These are phyloP conservation scores for Heterobasidion occidentale DNA, from an alignment of 1,284 basidiomycete genomes.

Conservation along the genomic window DNA sequence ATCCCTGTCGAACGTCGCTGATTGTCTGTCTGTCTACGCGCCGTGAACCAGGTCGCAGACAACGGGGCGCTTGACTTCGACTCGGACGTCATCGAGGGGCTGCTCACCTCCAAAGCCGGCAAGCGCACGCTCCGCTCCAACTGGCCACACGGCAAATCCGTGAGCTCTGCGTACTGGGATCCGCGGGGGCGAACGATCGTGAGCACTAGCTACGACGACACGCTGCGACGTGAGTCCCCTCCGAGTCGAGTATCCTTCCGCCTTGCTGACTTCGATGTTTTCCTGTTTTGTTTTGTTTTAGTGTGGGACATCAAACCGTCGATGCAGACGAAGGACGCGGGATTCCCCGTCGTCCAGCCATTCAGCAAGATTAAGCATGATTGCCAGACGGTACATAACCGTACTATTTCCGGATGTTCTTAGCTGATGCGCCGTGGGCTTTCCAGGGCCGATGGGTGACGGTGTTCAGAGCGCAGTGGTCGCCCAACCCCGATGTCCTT, in stretches of 20 bases:
- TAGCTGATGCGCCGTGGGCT: not conserved
- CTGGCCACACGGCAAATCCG: slow-evolving; percentile 65
- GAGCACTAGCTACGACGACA: slow-evolving; percentile 77
- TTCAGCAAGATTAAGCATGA: slow-evolving; percentile 57
- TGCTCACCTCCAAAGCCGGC: slow-evolving; percentile 41
- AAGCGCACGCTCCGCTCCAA: slow-evolving; percentile 48
- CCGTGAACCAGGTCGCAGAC: slow-evolving; percentile 9
- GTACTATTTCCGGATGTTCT: slow-evolving; percentile 11
- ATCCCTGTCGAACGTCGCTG: too few species aligned
- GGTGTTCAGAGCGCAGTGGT: slow-evolving; percentile 68
- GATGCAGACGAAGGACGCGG: slow-evolving; percentile 31
- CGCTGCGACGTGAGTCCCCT: slow-evolving; percentile 46
- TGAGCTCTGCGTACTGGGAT: slow-evolving; percentile 78
- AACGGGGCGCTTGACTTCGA: slow-evolving; percentile 37
- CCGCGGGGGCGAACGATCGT: slow-evolving; percentile 66
- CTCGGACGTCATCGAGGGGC: slow-evolving; percentile 38
- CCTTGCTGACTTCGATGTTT: too few species aligned
- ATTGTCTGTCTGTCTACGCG: slow-evolving; percentile 5
- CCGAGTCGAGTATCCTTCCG: not conserved
- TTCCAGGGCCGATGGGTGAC: slow-evolving; percentile 72
- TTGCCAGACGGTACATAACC: slow-evolving; percentile 57
- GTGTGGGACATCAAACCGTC: slow-evolving; percentile 64
- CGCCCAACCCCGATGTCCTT: slow-evolving; percentile 63
- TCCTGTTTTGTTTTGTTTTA: slow-evolving; percentile 18
- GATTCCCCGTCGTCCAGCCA: slow-evolving; percentile 54